phyloP scores from a whole-genome alignment of 495 filamentous ascomycete species.

The Talaromyces liani region DNA sequence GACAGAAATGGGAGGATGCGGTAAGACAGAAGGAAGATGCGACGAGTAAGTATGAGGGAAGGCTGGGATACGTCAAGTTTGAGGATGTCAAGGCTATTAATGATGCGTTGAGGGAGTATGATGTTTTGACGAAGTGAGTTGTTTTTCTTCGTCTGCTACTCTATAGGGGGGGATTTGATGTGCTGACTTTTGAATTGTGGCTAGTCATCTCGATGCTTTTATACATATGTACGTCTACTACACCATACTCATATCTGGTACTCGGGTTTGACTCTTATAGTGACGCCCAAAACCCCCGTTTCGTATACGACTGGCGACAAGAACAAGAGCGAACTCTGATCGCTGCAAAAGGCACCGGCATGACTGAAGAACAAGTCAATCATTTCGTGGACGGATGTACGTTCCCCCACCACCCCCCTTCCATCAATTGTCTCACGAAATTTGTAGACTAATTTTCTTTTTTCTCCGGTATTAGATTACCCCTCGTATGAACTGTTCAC shows the following conservation, averaged over 20 bases:
- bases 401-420: conserved; percentile 21
- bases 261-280: conserved; percentile 18
- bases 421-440: not conserved
- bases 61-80: conserved; percentile 51
- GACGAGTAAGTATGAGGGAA: conserved; percentile 31
- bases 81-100: conserved; percentile 71
- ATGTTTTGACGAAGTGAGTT: conserved; percentile 58
- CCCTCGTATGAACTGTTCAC: conserved; percentile 66
- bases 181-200: not conserved
- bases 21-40: conserved; percentile 33
- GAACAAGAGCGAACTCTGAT: conserved; percentile 72
- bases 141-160: not conserved
- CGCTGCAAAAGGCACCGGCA: conserved; percentile 57
- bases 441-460: not conserved
- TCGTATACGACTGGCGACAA: conserved; percentile 81
- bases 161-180: not conserved
- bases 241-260: not conserved
- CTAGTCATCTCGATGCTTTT: conserved; percentile 61
- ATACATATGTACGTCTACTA: conserved; percentile 62
- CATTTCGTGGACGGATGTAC: conserved; percentile 62
- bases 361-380: conserved; percentile 65
- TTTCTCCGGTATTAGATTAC: conserved; percentile 40
- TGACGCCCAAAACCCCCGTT: conserved; percentile 68
- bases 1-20: conserved; percentile 48
- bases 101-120: conserved; percentile 58